These are phyloP conservation scores for Brassica incana DNA, from an alignment of 345 rosid species.

Conservation along the genomic window DNA sequence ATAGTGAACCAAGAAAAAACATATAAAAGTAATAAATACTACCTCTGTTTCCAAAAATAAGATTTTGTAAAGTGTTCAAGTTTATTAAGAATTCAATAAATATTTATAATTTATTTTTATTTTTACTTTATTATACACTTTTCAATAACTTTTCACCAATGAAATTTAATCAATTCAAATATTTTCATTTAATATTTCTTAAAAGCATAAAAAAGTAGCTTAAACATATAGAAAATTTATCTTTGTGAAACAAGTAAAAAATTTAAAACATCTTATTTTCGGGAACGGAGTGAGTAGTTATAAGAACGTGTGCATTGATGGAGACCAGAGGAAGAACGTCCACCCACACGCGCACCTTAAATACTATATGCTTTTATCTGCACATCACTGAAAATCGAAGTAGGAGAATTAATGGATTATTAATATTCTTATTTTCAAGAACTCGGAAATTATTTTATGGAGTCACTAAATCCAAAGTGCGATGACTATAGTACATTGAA, in stretches of 20 bases:
- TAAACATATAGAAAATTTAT: too few species aligned
- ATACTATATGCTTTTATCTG: conserved; percentile 32
- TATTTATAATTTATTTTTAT: too few species aligned
- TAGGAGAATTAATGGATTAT: neutral
- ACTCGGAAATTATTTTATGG: conserved; percentile 4
- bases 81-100: too few species aligned
- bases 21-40: conserved; percentile 15
- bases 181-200: too few species aligned
- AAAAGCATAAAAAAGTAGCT: too few species aligned
- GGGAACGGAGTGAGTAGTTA: neutral
- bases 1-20: neutral
- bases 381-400: neutral
- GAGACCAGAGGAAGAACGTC: conserved; percentile 43
- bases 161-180: too few species aligned
- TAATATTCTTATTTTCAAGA: neutral
- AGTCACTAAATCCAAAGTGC: conserved; percentile 36
- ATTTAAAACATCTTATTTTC: too few species aligned
- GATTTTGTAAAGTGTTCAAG: fast-evolving
- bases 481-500: conserved; percentile 39
- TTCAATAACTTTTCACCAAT: too few species aligned
- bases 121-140: too few species aligned
- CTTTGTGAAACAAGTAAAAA: too few species aligned
- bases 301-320: conserved; percentile 40
- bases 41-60: too few species aligned
- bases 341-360: conserved; percentile 61